A percentile compares a stretch with the other conserved stretches of the same genome.
Conservation (phyloP, 176 grass and related monocot species). For the Carex kokanica region DNA sequence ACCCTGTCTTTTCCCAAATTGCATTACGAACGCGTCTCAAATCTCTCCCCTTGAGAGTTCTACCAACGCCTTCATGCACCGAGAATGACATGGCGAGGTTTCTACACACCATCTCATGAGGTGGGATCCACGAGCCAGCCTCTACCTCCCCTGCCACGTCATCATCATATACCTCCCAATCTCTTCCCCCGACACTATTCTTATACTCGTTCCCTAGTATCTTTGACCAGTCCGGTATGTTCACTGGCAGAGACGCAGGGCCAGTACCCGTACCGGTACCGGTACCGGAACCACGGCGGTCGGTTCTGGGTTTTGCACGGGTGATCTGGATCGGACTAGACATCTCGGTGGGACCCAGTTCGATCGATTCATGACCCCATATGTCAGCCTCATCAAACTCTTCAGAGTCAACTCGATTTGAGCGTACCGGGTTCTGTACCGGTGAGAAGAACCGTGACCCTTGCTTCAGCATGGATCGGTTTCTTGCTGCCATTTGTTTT, state of each 20-base stretch:
- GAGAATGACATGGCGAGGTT: constrained; percentile 74
- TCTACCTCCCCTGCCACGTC: neutral
- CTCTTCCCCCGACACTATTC: constrained; percentile 20
- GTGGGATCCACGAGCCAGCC: constrained; percentile 53
- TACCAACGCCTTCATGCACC: constrained; percentile 71
- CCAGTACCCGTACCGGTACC: neutral
- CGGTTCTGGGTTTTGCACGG: constrained; percentile 24
- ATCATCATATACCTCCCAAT: constrained; percentile 27
- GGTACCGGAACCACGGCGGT: neutral
- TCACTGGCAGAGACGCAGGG: constrained; percentile 61
- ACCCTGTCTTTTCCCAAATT: constrained; percentile 95
- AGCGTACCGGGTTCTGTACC: constrained; percentile 11
- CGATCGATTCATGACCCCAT: constrained; percentile 44
- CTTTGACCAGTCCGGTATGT: constrained; percentile 93
- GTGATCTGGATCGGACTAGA: constrained; percentile 19
- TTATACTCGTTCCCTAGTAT: constrained; percentile 60
- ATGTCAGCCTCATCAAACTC: constrained; percentile 67
- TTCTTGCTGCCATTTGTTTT: too few species aligned
- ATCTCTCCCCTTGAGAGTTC: constrained; percentile 94
- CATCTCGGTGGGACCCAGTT: constrained; percentile 24
- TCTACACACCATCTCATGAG: constrained; percentile 78
- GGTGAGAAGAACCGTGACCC: constrained; percentile 60
- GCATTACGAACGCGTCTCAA: constrained; percentile 93
- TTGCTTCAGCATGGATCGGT: constrained; percentile 38
- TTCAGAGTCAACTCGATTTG: constrained; percentile 23